Conservation (phyloP, 2,329 filamentous ascomycete genomes). For the Seiridium cupressi region DNA sequence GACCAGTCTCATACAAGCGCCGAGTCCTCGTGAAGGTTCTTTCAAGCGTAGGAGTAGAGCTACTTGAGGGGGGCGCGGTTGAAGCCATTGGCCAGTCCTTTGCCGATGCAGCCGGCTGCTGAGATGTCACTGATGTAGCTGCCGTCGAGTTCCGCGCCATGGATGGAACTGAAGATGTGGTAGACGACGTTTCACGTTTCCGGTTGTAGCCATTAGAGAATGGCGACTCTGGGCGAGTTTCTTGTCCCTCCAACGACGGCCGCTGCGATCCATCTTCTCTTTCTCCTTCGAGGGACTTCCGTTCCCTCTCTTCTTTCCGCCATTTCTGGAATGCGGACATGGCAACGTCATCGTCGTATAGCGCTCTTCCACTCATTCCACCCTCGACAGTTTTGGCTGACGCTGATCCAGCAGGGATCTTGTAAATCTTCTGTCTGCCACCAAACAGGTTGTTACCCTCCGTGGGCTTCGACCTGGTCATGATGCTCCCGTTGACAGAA, state of each 20-base stretch:
- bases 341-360: slow-evolving; percentile 87
- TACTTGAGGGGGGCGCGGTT: slow-evolving; percentile 33
- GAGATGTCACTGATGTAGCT: slow-evolving; percentile 81
- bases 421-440: slow-evolving; percentile 93
- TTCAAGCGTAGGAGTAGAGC: slow-evolving; percentile 48
- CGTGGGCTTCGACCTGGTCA: slow-evolving; percentile 76
- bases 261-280: slow-evolving; percentile 31
- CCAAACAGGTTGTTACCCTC: slow-evolving; percentile 95
- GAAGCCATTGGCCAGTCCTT: slow-evolving; percentile 48
- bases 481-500: slow-evolving; percentile 66
- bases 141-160: slow-evolving; percentile 78
- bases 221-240: slow-evolving; percentile 51
- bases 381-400: slow-evolving; percentile 38
- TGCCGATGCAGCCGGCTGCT: slow-evolving; percentile 52
- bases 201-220: slow-evolving; percentile 64
- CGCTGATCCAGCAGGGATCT: slow-evolving; percentile 60
- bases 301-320: slow-evolving; percentile 58
- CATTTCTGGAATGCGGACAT: slow-evolving; percentile 81
- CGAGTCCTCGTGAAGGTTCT: slow-evolving; percentile 68
- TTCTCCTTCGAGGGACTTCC: slow-evolving; percentile 38
- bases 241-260: slow-evolving; percentile 35
- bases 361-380: slow-evolving; percentile 61
- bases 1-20: slow-evolving; percentile 78
- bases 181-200: slow-evolving; percentile 84
- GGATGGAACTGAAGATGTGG: slow-evolving; percentile 67